Evolutionary conservation across 192 early-diverging fungal species (phyloP).

Genomic region (Podila horticola): DNA sequence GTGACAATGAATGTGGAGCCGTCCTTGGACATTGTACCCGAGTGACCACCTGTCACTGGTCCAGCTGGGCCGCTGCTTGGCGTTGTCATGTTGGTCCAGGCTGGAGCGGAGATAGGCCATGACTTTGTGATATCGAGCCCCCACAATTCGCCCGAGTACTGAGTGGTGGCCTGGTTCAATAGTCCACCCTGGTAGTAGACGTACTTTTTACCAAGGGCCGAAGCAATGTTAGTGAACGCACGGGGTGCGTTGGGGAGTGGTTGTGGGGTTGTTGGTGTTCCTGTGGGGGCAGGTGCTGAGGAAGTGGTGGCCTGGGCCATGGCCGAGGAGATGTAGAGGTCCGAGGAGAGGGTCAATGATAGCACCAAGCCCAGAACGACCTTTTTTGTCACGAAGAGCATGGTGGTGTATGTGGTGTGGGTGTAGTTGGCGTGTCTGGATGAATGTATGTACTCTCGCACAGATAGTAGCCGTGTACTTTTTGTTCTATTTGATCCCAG

Average conservation of each 20-base stretch:
- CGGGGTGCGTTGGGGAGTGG: conserved; percentile 6
- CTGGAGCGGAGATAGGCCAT: conserved; percentile 8
- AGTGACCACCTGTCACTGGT: conserved; percentile 1
- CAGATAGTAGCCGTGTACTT: background rate
- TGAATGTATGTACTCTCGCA: background rate
- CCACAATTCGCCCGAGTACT: conserved; percentile 6
- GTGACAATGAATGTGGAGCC: conserved; percentile 21
- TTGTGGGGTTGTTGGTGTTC: too few species aligned
- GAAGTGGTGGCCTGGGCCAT: background rate
- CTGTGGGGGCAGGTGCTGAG: background rate
- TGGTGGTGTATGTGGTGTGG: background rate
- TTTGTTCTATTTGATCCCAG: background rate
- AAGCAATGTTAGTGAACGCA: conserved; percentile 21
- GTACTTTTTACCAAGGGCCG: conserved; percentile 7
- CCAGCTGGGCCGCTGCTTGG: background rate
- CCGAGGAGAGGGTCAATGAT: conserved; percentile 23
- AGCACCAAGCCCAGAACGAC: conserved; percentile 23
- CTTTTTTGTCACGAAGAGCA: conserved; percentile 13
- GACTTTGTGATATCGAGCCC: conserved; percentile 24
- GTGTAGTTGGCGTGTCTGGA: background rate
- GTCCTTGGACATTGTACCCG: conserved; percentile 29
- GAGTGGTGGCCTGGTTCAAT: background rate
- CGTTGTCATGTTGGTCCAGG: conserved; percentile 22
- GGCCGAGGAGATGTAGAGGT: conserved; percentile 9
- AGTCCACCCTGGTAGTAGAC: conserved; percentile 32